Percentiles rank a stretch among this genome's conserved stretches.
Conservation (phyloP, 2,329 filamentous ascomycete genomes). For the Raffaelea albimanens region DNA sequence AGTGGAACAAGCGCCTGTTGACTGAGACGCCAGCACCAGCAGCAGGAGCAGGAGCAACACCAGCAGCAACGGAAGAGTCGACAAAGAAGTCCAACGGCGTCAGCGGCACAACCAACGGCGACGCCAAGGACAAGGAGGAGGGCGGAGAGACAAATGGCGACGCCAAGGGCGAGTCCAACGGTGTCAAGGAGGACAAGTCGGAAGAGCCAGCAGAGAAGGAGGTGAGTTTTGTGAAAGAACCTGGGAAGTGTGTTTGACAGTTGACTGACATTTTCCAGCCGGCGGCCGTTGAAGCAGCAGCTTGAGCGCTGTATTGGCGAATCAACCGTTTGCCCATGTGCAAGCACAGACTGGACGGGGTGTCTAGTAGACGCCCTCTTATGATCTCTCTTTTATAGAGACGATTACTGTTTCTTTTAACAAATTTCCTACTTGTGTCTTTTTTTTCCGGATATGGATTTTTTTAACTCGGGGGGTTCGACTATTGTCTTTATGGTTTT, state of each 20-base stretch:
- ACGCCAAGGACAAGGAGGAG: conserved; percentile 16
- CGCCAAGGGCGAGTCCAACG: conserved; percentile 21
- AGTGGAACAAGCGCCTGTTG: conserved; percentile 80
- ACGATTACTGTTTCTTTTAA: too few species aligned
- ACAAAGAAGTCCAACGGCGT: background rate
- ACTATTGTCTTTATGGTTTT: conserved; percentile 15
- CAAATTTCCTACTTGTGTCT: too few species aligned
- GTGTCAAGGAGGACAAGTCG: conserved; percentile 14
- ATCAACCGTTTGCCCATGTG: background rate
- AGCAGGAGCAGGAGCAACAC: conserved; percentile 30
- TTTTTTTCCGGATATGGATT: too few species aligned
- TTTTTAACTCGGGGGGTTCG: too few species aligned
- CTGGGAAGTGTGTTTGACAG: background rate
- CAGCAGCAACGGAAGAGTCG: background rate
- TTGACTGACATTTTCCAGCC: conserved; percentile 2
- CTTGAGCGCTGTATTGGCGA: background rate
- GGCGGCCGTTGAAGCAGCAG: conserved; percentile 11
- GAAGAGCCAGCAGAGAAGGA: conserved; percentile 29
- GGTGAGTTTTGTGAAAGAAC: too few species aligned
- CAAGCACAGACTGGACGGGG: too few species aligned
- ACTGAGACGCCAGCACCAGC: conserved; percentile 35
- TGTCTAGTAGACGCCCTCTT: too few species aligned
- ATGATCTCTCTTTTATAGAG: too few species aligned
- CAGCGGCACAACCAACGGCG: conserved; percentile 19
- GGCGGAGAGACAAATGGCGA: conserved; percentile 28